Evolutionary conservation across 768 basidiomycete genomes (phyloP).

Genomic region (Mycena polygramma): DNA sequence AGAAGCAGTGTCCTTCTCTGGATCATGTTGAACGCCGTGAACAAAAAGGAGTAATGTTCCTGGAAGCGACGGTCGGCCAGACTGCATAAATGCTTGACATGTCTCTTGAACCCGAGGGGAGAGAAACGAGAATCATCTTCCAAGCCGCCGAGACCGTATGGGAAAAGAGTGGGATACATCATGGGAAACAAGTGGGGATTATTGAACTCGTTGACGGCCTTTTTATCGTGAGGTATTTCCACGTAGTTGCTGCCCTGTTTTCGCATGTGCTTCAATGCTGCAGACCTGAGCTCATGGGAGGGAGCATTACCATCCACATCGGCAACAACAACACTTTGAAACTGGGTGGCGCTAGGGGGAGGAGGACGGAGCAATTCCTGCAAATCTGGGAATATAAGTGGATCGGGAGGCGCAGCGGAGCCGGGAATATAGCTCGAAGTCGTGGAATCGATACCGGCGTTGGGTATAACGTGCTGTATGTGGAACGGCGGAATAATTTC

Average conservation of each 20-base stretch:
- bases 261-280: background rate
- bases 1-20: background rate
- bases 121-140: background rate
- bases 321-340: background rate
- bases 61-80: background rate
- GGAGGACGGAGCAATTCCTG: no score
- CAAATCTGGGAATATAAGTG: no score
- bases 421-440: no score
- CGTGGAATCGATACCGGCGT: no score
- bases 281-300: background rate
- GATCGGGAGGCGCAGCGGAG: no score
- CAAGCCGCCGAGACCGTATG: background rate
- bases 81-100: constrained; percentile 1
- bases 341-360: no score
- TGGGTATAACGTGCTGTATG: no score
- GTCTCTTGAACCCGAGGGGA: background rate
- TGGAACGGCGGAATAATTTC: no score
- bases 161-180: constrained; percentile 3
- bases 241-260: background rate
- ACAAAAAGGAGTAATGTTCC: background rate
- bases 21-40: background rate
- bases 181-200: background rate
- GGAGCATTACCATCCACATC: background rate
- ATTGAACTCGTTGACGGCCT: background rate
- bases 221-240: background rate